phyloP scores from a whole-genome alignment of 331 rosid species.

The Arachis monticola region DNA sequence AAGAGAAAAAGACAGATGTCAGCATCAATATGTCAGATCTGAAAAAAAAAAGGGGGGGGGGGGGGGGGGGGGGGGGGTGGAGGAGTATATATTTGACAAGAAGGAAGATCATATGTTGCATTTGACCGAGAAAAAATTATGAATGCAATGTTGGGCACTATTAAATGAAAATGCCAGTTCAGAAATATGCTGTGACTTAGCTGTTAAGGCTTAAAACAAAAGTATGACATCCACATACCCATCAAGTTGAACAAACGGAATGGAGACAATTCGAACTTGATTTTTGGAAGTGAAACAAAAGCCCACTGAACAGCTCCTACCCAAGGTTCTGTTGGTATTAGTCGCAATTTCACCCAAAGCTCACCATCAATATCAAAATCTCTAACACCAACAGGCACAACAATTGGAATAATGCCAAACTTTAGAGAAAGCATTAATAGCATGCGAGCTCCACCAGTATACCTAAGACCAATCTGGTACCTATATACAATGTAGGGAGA shows the following conservation, averaged over 20 bases:
- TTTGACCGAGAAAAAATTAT: constrained; percentile 27
- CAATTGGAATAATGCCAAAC: constrained; percentile 88
- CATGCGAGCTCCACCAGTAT: constrained; percentile 98
- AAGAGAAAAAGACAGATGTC: constrained; percentile 26
- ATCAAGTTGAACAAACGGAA: constrained; percentile 95
- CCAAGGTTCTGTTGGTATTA: constrained; percentile 92
- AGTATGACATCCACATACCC: constrained; percentile 83
- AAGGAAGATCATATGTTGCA: constrained; percentile 21
- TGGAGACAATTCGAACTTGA: constrained; percentile 93
- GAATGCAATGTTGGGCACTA: not conserved
- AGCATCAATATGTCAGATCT: constrained; percentile 48
- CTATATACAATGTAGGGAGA: constrained; percentile 49
- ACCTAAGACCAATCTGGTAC: constrained; percentile 98
- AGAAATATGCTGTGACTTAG: not conserved
- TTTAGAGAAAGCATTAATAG: constrained; percentile 89
- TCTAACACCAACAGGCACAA: constrained; percentile 89
- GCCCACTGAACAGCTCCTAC: constrained; percentile 99
- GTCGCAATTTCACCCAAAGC: constrained; percentile 91
- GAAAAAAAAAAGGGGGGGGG: not conserved
- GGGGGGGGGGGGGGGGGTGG: too few species aligned
- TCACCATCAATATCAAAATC: constrained; percentile 99
- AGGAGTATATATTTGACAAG: not conserved
- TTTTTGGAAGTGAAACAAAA: constrained; percentile 96
- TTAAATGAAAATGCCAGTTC: not conserved
- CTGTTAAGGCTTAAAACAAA: constrained; percentile 23